Percentiles rank a stretch among this genome's conserved stretches.
Evolutionary conservation across 176 grass and related monocot genomes (phyloP).

Genomic region (Musa itinerans): DNA sequence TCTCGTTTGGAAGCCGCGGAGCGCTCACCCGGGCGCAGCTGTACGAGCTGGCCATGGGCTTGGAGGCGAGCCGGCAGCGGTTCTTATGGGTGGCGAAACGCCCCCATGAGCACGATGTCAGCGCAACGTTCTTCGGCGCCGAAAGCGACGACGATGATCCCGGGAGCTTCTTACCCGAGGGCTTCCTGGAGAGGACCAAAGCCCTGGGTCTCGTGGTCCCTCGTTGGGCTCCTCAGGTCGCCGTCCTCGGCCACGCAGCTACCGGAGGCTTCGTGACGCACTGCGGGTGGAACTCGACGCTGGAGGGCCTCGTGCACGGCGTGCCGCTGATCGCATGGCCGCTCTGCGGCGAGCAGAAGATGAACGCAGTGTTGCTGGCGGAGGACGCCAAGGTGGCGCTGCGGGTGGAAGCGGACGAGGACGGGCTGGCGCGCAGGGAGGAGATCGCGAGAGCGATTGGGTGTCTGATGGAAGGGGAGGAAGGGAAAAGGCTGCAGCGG

Average conservation of each 20-base stretch:
- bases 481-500: too few relatives aligned
- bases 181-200: constrained; percentile 4
- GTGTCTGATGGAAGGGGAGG: too few relatives aligned
- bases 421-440: too few relatives aligned
- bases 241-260: neutral
- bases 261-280: constrained; percentile 13
- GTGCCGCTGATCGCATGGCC: too few relatives aligned
- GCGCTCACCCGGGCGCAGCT: neutral
- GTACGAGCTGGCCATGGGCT: neutral
- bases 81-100: neutral
- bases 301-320: neutral
- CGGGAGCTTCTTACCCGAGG: neutral
- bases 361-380: too few relatives aligned
- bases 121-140: neutral
- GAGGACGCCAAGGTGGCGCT: too few relatives aligned
- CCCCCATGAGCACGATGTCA: neutral
- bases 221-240: neutral
- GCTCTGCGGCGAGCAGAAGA: too few relatives aligned
- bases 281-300: constrained; percentile 20
- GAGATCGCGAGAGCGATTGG: too few relatives aligned
- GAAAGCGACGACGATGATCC: neutral
- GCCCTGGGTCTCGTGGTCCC: neutral
- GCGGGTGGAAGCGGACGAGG: too few relatives aligned
- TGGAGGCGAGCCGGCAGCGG: constrained; percentile 1
- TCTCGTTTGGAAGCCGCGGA: neutral